Evolutionary conservation across 768 basidiomycete species (phyloP), one percentile per base, ranked within the genome.

Genomic region (Pseudohyphozyma bogoriensis): DNA sequence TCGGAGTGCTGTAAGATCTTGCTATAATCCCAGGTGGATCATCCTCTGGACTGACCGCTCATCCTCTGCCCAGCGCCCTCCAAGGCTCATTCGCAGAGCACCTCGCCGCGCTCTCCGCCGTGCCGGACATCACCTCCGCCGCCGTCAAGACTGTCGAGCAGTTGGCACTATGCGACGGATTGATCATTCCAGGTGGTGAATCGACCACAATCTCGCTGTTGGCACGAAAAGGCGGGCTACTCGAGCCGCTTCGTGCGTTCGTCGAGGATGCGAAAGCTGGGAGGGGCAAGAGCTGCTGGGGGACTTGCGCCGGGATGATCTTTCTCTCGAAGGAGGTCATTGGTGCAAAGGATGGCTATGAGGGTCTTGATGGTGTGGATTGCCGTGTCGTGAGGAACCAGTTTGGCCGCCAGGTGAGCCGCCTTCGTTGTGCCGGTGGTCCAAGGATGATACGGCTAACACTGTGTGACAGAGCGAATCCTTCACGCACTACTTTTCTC

Each of bases 161-260:
- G 60, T 80, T 96, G 33, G 74, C 75, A 53, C 73, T 70, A 55
- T 93, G 90, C 72, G 82, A 87, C 67, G 92, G 85, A 1, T 78
- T 97, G 51, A 83, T 97, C 62, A 89, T 97, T 63, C 93, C 93
- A 15, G 93, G 92, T 10, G 93, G 93, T 76, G 93, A 97, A 76
- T 90, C 87, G 7, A 96, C 93, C 8, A 89, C 91, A 4, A 96
- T 97, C 62, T 87, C 84, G 2, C 78, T 87, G 51, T 78, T 85
- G 24, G 60, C 63, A 20, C 79, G 79, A 56, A 78, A 84, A 32
- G 80, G 84, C 0, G 88, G 88, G 0, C 79, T 97, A 42, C 72
- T 90, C 20, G 82, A 85, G n/a, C 89, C 87, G 10, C 77, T 97
- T 7, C 78, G 81, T 39, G 78, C 81, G 39, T 92, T 91, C 65